These are phyloP conservation scores for Russula lepida DNA, from an alignment of 768 basidiomycete species.

Conservation along the genomic window DNA sequence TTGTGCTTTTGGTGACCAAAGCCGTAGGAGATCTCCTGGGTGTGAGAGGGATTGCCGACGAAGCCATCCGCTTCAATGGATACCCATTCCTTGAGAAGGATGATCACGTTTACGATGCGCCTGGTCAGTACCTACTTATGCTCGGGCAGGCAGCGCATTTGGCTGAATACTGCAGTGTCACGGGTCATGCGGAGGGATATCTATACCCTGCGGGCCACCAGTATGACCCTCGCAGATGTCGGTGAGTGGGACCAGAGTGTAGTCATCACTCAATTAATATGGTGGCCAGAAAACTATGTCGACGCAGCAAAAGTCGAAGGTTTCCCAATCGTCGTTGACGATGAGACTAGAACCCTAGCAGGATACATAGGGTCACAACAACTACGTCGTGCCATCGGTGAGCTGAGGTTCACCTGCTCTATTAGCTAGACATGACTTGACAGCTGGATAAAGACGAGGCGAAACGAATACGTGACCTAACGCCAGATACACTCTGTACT, in stretches of 20 bases:
- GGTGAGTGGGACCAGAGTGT: slow-evolving; percentile 41
- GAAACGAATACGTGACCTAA: slow-evolving; percentile 50
- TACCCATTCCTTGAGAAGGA: slow-evolving; percentile 97
- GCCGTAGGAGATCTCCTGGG: slow-evolving; percentile 94
- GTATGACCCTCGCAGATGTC: slow-evolving; percentile 69
- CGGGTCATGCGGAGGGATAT: slow-evolving; percentile 85
- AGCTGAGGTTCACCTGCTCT: background rate
- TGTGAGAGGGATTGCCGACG: slow-evolving; percentile 90
- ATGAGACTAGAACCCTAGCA: slow-evolving; percentile 50
- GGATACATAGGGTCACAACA: slow-evolving; percentile 89
- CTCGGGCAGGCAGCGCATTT: background rate
- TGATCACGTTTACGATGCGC: slow-evolving; percentile 84
- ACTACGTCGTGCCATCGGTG: slow-evolving; percentile 79
- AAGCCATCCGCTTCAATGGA: slow-evolving; percentile 94
- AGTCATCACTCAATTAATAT: background rate
- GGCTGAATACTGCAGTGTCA: slow-evolving; percentile 46
- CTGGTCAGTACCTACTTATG: slow-evolving; percentile 46
- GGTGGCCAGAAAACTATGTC: slow-evolving; percentile 48
- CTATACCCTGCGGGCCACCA: slow-evolving; percentile 60
- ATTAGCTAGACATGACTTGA: background rate
- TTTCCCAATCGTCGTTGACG: slow-evolving; percentile 76
- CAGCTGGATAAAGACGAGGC: slow-evolving; percentile 51
- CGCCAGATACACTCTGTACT: slow-evolving; percentile 58
- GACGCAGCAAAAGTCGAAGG: slow-evolving; percentile 74
- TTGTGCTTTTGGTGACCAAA: slow-evolving; percentile 92